phyloP scores from a whole-genome alignment of 768 basidiomycete species.

The Auriscalpium vulgare region DNA sequence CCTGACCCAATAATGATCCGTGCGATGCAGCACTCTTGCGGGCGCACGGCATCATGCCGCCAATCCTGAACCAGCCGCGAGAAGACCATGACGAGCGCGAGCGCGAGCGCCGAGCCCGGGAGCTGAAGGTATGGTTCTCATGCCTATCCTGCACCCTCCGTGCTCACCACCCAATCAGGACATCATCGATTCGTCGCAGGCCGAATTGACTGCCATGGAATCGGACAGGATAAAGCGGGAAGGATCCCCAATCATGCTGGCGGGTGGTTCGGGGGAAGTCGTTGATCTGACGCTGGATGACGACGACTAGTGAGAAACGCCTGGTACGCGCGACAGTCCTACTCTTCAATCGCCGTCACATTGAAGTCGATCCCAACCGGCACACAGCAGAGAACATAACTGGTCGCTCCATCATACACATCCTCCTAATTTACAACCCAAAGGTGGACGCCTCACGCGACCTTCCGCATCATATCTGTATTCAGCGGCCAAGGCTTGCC shows the following conservation, averaged over 20 bases:
- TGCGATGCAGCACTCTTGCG: neutral
- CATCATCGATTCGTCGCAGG: too few species aligned
- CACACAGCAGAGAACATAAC: neutral
- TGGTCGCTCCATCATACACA: neutral
- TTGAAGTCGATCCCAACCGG: neutral
- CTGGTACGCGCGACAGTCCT: neutral
- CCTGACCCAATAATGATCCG: neutral
- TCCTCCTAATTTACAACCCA: neutral
- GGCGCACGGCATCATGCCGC: neutral
- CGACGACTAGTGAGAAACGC: neutral
- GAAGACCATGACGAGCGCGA: neutral
- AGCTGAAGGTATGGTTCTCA: neutral
- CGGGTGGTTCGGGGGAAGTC: too few species aligned
- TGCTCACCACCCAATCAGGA: too few species aligned
- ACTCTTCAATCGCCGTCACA: neutral
- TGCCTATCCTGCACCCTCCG: too few species aligned
- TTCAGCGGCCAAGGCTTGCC: constrained; percentile 52
- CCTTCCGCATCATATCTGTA: constrained; percentile 26
- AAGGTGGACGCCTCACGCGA: neutral
- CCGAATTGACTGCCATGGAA: too few species aligned
- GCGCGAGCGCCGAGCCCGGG: neutral
- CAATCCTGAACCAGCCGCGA: neutral
- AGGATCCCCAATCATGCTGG: too few species aligned
- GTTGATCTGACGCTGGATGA: too few species aligned
- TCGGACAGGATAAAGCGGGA: too few species aligned